These are phyloP conservation scores for Rhododendron vialii DNA, from an alignment of 148 eudicot genomes.

Conservation along the genomic window DNA sequence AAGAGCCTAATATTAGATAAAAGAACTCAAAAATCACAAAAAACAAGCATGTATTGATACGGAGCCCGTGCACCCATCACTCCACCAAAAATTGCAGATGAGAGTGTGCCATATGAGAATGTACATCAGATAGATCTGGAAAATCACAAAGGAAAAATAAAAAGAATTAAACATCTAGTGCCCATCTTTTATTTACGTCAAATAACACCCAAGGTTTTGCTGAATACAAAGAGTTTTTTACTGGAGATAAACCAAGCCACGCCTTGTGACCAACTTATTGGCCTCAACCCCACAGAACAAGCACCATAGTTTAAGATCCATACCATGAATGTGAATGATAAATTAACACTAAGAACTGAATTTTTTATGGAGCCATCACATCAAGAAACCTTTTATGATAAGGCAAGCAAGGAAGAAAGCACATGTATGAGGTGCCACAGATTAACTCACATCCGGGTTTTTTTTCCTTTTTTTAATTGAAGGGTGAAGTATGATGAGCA, in stretches of 20 bases:
- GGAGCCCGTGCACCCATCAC: slow-evolving; percentile 97
- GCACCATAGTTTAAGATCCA: not conserved
- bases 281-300: not conserved
- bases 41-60: slow-evolving; percentile 13
- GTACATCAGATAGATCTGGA: slow-evolving; percentile 95
- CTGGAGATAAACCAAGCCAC: not conserved
- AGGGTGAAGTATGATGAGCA: not conserved
- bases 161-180: not conserved
- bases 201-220: not conserved
- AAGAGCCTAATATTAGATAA: not conserved
- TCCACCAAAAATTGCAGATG: slow-evolving; percentile 93
- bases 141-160: not conserved
- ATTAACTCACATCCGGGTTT: not conserved
- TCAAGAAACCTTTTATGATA: not conserved
- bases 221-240: not conserved
- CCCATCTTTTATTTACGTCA: not conserved
- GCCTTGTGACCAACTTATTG: not conserved
- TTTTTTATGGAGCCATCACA: not conserved
- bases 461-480: too few species aligned
- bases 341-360: not conserved
- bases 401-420: not conserved
- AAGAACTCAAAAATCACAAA: slow-evolving; percentile 9
- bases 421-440: not conserved
- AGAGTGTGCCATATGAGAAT: slow-evolving; percentile 92
- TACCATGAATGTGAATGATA: not conserved